Evolutionary conservation across 2,329 filamentous ascomycete species (phyloP).

Genomic region (Epichloe sp.): DNA sequence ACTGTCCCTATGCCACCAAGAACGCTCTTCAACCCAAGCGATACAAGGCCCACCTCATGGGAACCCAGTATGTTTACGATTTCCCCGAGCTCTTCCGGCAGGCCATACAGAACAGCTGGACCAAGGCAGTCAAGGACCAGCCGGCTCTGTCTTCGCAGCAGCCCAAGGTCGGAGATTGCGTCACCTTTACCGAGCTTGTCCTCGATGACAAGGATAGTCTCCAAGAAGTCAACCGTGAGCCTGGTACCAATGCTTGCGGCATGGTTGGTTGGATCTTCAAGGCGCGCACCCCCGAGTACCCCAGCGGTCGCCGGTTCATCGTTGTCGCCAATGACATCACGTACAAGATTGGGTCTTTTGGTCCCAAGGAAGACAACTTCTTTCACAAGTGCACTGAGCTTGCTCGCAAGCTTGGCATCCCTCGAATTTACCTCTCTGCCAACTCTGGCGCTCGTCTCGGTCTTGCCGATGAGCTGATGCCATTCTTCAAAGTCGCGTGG

Average conservation of each 20-base stretch:
- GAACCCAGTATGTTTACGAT: constrained; percentile 98
- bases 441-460: constrained; percentile 98
- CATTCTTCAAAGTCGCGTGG: constrained; percentile 95
- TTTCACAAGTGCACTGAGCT: constrained; percentile 99
- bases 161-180: constrained; percentile 77
- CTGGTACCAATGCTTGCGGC: constrained; percentile 88
- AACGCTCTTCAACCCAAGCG: constrained; percentile 97
- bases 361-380: constrained; percentile 91
- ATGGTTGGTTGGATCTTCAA: constrained; percentile 99
- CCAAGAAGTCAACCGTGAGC: constrained; percentile 84
- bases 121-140: constrained; percentile 59
- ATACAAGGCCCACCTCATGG: constrained; percentile 99
- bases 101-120: constrained; percentile 92
- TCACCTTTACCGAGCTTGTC: constrained; percentile 87
- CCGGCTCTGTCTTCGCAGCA: constrained; percentile 65
- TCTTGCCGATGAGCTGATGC: constrained; percentile 91
- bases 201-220: constrained; percentile 88
- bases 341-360: constrained; percentile 96
- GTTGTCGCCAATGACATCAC: constrained; percentile 99
- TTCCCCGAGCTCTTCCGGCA: constrained; percentile 99
- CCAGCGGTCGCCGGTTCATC: constrained; percentile 80
- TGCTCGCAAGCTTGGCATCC: constrained; percentile 85
- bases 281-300: constrained; percentile 90
- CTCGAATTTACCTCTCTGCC: constrained; percentile 92
- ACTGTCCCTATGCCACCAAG: constrained; percentile 91